Conservation (phyloP, 352 stramenopile genomes). For the Aphanomyces cochlioides region DNA sequence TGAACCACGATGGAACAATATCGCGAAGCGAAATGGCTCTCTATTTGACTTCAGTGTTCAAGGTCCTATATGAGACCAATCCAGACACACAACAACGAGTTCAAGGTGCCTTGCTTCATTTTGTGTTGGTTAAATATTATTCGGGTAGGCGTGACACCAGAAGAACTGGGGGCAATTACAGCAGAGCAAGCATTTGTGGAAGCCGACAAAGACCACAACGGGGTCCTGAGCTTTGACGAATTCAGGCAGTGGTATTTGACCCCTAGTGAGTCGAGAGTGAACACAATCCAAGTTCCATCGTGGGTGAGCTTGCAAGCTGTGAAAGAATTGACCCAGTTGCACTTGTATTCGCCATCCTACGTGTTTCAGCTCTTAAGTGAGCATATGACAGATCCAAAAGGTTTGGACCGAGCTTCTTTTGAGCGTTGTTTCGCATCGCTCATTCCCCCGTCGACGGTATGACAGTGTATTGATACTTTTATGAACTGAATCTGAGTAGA, state of each 20-base stretch:
- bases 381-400: constrained; percentile 57
- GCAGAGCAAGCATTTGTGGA: constrained; percentile 36
- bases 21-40: constrained; percentile 35
- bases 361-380: constrained; percentile 63
- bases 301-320: constrained; percentile 77
- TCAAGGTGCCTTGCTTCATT: constrained; percentile 40
- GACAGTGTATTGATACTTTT: no score
- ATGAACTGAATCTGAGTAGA: constrained; percentile 38
- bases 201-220: constrained; percentile 32
- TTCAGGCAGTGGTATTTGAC: constrained; percentile 78
- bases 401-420: constrained; percentile 71
- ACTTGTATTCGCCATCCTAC: constrained; percentile 64
- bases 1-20: constrained; percentile 36
- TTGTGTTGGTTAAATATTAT: constrained; percentile 56
- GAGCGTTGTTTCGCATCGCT: constrained; percentile 80
- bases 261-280: neutral
- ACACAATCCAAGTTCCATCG: constrained; percentile 53
- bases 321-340: constrained; percentile 60
- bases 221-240: constrained; percentile 33
- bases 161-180: constrained; percentile 31
- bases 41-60: constrained; percentile 35
- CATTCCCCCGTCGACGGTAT: constrained; percentile 37
- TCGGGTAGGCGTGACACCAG: constrained; percentile 25
- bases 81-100: constrained; percentile 18
- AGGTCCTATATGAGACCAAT: constrained; percentile 31